Base-by-base conservation (phyloP, 179 eudicot genomes). In the Beta macrorhiza region DNA sequence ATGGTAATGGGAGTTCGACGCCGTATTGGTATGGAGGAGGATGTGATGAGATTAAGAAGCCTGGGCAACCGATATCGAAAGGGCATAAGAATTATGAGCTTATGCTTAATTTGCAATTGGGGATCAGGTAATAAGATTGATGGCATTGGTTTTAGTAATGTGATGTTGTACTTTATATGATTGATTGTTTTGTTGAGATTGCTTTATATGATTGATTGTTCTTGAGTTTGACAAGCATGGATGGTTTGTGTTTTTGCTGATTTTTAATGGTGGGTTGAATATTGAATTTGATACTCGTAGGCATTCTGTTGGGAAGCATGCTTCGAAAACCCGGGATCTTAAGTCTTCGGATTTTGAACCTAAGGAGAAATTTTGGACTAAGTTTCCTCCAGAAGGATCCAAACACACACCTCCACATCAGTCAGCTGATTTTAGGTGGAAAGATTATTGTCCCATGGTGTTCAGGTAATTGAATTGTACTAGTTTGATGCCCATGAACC, bases 401-500 rank as follows among this genome's bases (percentile, higher is more conserved):
- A 91, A 90, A 79, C 88, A 88, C 82, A 96, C 99, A 77, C 99
- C 98, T 81, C 90, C 96, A 49, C 99, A 96, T 85, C 87, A 87
- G 75, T 91, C 98, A 7, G 69, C 83, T 77, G 93, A 96, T 82
- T 96, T 96, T 87, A 88, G 85, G 75, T 96, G 99, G 99, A 96
- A 90, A 87, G 99, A 96, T 80, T 96, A 94, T 82, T 96, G 99
- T 80, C 98, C 99, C 44, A 78, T 97, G 87, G 99, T 97, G 83
- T 97, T 97, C 86, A 94, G 99, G 99, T 95, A 87, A 75, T 20
- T 42, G 61, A 44, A 17, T 12, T 49, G 29, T 32, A 49, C 15
- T 69, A 20, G 76, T 53, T 78, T 75, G 47, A 62, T 75, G 74
- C 42, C 42, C 15, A 52, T 45, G 29, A 42, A 64, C 53, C 32